Base-by-base conservation (phyloP, 129 eudicot species). In the Sambucus nigra region DNA sequence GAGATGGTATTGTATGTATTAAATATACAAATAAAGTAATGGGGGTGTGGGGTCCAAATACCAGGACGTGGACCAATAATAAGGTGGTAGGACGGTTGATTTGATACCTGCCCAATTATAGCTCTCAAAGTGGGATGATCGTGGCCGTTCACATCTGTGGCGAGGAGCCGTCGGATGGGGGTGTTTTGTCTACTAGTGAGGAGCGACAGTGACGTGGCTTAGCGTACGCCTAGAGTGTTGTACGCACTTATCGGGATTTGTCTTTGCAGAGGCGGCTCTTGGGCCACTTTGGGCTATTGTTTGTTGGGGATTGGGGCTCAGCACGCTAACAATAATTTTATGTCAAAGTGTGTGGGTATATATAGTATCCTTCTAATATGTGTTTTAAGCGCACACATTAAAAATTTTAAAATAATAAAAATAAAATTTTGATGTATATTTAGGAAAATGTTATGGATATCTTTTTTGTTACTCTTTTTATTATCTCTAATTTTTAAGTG, bases 1-100 rank as follows among this genome's bases (percentile, higher is more conserved):
- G 25, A 57, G 39, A 19, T 18, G 4, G 21, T n/a, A 21, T 13
- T 31, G 38, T n/a, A n/a, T n/a, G n/a, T 22, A 21, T 55, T 46
- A 25, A 17, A 18, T 32, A 29, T 0, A 27, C 28, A 25, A 50
- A 60, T 39, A 35, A 59, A 18, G 53, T 24, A 25, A 16, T 24
- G 47, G 62, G 22, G 20, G n/a, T n/a, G 70, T 57, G 73, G 95
- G 89, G 22, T 40, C 88, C 77, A 59, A 11, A 2, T 11, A 6
- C 4, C 41, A 57, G 72, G 51, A 64, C 87, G 82, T 83, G 94
- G 80, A 50, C 83, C 86, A 78, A 51, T 63, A 48, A 38, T 63
- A 8, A 42, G 47, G 65, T 28, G 60, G 68, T 66, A 60, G 66
- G 69, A 70, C 32, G 55, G 8, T 47, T 46, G 71, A 64, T 68